Conservation (phyloP, 352 stramenopile species). For the Globisporangium takayamanum region DNA sequence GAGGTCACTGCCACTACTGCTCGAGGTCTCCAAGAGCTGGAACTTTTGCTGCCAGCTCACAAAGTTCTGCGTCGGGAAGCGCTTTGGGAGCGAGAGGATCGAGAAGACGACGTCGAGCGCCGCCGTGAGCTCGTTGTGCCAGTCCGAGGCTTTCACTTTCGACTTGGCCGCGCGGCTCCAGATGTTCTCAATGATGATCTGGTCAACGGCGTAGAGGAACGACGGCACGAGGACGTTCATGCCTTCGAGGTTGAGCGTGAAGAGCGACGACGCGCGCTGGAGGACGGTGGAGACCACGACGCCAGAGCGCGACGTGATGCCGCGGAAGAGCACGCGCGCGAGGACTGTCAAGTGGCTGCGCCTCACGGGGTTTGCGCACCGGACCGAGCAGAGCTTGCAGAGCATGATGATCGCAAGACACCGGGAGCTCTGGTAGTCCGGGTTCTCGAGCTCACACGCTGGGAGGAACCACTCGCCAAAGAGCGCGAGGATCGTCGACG, state of each 20-base stretch:
- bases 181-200: conserved; percentile 81
- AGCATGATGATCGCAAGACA: conserved; percentile 74
- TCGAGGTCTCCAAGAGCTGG: conserved; percentile 7
- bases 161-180: conserved; percentile 61
- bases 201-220: conserved; percentile 76
- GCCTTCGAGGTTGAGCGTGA: conserved; percentile 72
- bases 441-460: conserved; percentile 63
- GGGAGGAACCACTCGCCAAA: conserved; percentile 85
- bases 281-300: conserved; percentile 78
- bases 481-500: conserved; percentile 75
- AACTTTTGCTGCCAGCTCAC: conserved; percentile 78
- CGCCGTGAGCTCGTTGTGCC: conserved; percentile 76
- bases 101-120: conserved; percentile 74
- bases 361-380: conserved; percentile 54
- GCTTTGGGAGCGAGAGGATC: conserved; percentile 60
- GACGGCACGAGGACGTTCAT: conserved; percentile 74
- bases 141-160: conserved; percentile 66
- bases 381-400: conserved; percentile 71
- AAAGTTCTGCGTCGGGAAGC: conserved; percentile 70
- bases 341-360: conserved; percentile 59
- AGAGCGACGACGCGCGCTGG: conserved; percentile 64
- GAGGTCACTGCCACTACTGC: background rate
- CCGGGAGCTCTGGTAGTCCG: conserved; percentile 71
- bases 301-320: conserved; percentile 63
- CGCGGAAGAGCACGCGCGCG: conserved; percentile 63